Evolutionary conservation across 2,329 filamentous ascomycete species (phyloP).

Genomic region (Neofusicoccum umdonicola): DNA sequence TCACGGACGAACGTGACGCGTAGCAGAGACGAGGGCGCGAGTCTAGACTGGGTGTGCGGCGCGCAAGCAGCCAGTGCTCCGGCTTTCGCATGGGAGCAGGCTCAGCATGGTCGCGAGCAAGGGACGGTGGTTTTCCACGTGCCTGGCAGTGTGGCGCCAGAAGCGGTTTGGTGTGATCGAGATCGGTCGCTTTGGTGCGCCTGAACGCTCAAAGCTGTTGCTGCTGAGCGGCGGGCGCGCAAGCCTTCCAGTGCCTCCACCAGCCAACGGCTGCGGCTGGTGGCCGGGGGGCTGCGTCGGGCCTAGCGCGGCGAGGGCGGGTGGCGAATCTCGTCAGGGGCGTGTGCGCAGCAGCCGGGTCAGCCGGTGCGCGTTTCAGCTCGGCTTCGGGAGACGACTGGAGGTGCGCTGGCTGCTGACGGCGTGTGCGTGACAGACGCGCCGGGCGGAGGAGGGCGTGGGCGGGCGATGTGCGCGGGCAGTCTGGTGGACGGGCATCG

Average conservation of each 20-base stretch:
- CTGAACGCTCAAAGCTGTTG: background rate
- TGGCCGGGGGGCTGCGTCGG: background rate
- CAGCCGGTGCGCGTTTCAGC: slow-evolving; percentile 3
- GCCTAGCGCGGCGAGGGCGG: background rate
- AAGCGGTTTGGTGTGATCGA: slow-evolving; percentile 2
- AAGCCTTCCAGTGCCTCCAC: background rate
- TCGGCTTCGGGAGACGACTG: background rate
- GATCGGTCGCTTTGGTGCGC: background rate
- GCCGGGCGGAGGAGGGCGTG: background rate
- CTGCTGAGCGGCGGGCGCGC: background rate
- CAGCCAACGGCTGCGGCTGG: background rate
- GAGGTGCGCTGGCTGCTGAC: background rate
- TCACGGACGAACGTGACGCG: background rate
- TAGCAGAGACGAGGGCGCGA: background rate
- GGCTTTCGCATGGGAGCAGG: background rate
- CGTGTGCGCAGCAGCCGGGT: background rate
- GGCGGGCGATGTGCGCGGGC: background rate
- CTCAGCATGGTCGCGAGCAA: background rate
- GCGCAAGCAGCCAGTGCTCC: background rate
- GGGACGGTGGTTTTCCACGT: background rate
- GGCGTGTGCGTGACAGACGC: background rate
- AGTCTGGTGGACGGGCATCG: background rate
- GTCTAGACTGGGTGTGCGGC: background rate
- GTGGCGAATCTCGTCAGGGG: slow-evolving; percentile 12
- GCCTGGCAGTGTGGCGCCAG: background rate